Conservation (phyloP, 305 asterid genomes). For the Plantago rigida region DNA sequence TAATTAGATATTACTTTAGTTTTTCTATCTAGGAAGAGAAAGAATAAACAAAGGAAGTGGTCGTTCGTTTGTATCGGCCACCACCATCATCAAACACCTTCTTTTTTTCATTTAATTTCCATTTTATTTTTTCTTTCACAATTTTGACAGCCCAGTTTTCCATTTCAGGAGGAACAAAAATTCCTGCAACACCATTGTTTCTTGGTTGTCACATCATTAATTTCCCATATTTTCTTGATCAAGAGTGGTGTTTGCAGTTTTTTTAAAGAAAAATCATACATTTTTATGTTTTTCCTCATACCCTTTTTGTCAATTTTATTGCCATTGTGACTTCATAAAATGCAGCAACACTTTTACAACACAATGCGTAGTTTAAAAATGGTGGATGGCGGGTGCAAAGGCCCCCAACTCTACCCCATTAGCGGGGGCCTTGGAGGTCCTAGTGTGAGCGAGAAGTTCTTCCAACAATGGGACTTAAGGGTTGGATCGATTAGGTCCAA, state of each 20-base stretch:
- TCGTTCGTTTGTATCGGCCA: constrained; percentile 42
- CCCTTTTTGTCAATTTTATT: not conserved
- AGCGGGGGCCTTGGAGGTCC: constrained; percentile 38
- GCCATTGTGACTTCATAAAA: constrained; percentile 32
- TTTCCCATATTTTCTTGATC: constrained; percentile 24
- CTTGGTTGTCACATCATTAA: constrained; percentile 7
- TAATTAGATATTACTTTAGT: not conserved
- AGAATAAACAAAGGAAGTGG: constrained; percentile 30
- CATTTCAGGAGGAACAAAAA: not conserved
- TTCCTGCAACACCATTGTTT: constrained; percentile 10
- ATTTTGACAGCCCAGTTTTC: not conserved
- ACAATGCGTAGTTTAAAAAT: constrained; percentile 73
- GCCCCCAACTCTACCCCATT: constrained; percentile 45
- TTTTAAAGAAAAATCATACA: not conserved
- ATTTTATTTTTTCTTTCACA: not conserved
- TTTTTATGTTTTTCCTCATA: constrained; percentile 16
- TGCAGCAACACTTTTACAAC: constrained; percentile 64
- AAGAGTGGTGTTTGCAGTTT: constrained; percentile 38
- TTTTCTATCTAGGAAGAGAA: constrained; percentile 19
- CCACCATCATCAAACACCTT: constrained; percentile 27
- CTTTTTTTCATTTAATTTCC: not conserved
- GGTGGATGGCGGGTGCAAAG: constrained; percentile 76
- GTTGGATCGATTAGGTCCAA: constrained; percentile 52
- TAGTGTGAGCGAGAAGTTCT: constrained; percentile 55
- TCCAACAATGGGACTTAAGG: constrained; percentile 58